Evolutionary conservation across 2,329 filamentous ascomycete genomes (phyloP), one percentile per base, ranked within the genome.

Genomic region (Monosporascus ibericus): DNA sequence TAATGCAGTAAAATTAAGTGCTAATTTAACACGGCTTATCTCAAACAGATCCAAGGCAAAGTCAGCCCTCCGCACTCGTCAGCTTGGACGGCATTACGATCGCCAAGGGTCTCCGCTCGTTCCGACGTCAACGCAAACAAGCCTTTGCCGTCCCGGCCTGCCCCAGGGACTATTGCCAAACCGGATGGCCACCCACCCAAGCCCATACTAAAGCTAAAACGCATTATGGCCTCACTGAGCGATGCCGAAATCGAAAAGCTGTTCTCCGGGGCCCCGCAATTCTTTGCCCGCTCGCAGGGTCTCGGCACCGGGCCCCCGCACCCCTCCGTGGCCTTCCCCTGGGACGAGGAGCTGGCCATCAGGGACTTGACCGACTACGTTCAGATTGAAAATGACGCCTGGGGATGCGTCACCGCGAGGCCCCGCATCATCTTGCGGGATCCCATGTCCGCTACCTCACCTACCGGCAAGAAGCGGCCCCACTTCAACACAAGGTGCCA

Each of bases 181-280:
- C 67, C 69, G 52, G 65, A 71, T 61, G 68, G 65, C 54, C 65
- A 66, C 48, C 65, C 70, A 42, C 65, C 66, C 52, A 75, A 69
- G 57, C 75, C 75, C 37, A 67, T 76, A 52, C 66, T 82, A 55
- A 80, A 75, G 61, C 68, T 83, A 39, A 71, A 76, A 55, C 75
- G 76, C 65, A 84, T 82, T 69, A 85, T 85, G 76, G 73, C 80
- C 44, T 77, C 77, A 48, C 72, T 87, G 53, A 77, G 70, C 60
- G 76, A 81, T 46, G 71, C 75, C 40, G 82, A 87, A 58, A 72
- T 89, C 49, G 82, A 85, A 69, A 82, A 83, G 67, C 77, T 89
- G 62, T 90, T 89, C 73, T 87, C 85, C 25, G 86, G 86, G n/a
- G 86, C 86, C 44, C 86, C 86, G 57, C 85, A 88, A 65, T 89